These are phyloP conservation scores for Oryza glaberrima DNA, from an alignment of 176 grass and related monocot species.

Conservation along the genomic window DNA sequence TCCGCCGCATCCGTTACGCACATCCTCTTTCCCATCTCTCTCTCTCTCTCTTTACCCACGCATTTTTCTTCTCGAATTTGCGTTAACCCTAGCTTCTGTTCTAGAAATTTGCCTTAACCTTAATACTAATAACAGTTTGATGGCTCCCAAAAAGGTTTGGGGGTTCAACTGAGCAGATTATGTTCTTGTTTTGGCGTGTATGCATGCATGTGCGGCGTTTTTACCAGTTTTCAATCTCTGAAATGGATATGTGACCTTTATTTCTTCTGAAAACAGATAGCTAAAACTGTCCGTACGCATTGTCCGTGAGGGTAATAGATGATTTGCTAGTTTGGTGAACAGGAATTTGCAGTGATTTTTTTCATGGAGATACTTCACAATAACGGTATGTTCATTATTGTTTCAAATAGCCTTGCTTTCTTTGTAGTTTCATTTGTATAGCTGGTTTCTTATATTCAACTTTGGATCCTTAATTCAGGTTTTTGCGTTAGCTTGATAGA, in stretches of 20 bases:
- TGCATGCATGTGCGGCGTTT: neutral
- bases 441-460: neutral
- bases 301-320: neutral
- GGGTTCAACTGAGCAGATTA: neutral
- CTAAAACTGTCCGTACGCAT: no score
- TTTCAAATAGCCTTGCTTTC: neutral
- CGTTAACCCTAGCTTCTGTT: no score
- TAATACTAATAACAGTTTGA: no score
- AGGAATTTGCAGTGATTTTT: neutral
- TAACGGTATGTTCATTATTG: neutral
- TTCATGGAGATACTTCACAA: slow-evolving; percentile 45
- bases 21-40: no score
- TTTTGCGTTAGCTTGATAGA: slow-evolving; percentile 22
- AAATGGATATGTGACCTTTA: neutral
- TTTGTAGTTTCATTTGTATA: neutral
- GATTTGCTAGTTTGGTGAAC: neutral
- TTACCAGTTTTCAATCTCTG: no score
- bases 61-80: no score
- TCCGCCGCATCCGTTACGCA: no score
- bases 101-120: no score
- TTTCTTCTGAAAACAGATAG: neutral
- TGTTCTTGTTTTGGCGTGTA: neutral
- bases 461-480: slow-evolving; percentile 29
- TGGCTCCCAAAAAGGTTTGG: no score
- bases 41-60: no score